Evolutionary conservation across 2,329 filamentous ascomycete genomes (phyloP).

Genomic region (Albifimbria verrucaria): DNA sequence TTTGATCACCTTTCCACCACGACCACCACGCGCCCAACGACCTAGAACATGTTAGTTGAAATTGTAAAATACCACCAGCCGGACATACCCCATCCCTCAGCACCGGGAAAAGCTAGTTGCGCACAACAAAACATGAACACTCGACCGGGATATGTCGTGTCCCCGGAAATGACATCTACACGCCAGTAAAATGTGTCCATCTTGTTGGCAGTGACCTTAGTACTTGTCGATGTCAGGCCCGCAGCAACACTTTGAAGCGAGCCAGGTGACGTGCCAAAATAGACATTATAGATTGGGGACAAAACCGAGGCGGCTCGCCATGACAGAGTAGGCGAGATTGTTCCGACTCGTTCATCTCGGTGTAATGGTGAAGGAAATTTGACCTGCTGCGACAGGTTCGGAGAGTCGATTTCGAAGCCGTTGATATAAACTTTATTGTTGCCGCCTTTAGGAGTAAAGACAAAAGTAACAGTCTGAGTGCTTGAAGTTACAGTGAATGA

Average conservation of each 20-base stretch:
- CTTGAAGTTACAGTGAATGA: conserved; percentile 16
- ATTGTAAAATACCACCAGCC: no score
- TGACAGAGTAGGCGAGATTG: conserved; percentile 10
- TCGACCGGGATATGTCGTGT: conserved; percentile 18
- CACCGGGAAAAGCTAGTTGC: conserved; percentile 33
- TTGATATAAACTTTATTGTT: conserved; percentile 23
- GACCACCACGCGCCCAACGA: conserved; percentile 29
- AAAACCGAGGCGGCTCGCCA: conserved; percentile 18
- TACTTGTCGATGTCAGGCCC: background rate
- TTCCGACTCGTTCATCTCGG: conserved; percentile 20
- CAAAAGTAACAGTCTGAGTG: conserved; percentile 17
- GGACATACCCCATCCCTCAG: conserved; percentile 29
- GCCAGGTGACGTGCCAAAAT: conserved; percentile 16
- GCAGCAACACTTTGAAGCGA: conserved; percentile 10
- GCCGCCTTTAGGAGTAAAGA: conserved; percentile 14
- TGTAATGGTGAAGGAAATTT: conserved; percentile 23
- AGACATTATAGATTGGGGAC: conserved; percentile 22
- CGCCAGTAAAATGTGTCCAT: conserved; percentile 27
- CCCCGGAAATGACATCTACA: conserved; percentile 21
- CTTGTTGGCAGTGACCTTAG: conserved; percentile 10
- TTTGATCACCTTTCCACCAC: conserved; percentile 32
- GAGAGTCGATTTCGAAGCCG: conserved; percentile 25
- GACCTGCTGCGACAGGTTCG: conserved; percentile 19
- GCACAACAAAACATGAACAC: conserved; percentile 25
- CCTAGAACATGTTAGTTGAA: conserved; percentile 3